Conservation (phyloP, 306 rosid species). For the Rubus idaeus region DNA sequence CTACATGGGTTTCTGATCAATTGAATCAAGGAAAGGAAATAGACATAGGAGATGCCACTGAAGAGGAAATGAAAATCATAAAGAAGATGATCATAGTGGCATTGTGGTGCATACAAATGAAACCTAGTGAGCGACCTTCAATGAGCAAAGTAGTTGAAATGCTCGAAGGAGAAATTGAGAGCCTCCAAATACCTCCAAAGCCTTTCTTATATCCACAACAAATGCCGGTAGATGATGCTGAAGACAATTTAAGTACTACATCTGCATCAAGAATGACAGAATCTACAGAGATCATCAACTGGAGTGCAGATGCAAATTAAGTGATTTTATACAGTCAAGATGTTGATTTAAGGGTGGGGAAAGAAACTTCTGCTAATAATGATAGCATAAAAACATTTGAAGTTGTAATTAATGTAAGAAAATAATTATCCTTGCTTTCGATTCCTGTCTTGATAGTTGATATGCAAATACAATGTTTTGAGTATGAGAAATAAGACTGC, state of each 20-base stretch:
- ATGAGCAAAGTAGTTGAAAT: neutral
- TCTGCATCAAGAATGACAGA: neutral
- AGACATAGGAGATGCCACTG: neutral
- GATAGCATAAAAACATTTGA: too few relatives aligned
- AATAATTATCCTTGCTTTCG: neutral
- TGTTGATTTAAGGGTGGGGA: neutral
- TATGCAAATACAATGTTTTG: neutral
- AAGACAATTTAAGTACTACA: neutral
- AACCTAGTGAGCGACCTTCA: neutral
- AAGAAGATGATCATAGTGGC: conserved; percentile 2
- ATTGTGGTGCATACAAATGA: conserved; percentile 3
- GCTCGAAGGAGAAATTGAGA: neutral
- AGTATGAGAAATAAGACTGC: neutral
- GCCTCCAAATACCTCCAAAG: neutral
- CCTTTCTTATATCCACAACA: conserved; percentile 1
- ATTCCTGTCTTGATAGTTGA: neutral
- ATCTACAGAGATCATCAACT: neutral
- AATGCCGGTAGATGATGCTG: neutral
- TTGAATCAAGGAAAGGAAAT: conserved; percentile 2
- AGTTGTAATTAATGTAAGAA: neutral
- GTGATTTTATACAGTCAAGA: neutral
- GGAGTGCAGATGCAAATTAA: neutral
- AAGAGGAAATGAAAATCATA: conserved; percentile 1
- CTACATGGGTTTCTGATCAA: neutral
- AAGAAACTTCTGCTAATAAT: neutral